Conservation (phyloP, 129 eudicot species). For the Ambrosia artemisiifolia region DNA sequence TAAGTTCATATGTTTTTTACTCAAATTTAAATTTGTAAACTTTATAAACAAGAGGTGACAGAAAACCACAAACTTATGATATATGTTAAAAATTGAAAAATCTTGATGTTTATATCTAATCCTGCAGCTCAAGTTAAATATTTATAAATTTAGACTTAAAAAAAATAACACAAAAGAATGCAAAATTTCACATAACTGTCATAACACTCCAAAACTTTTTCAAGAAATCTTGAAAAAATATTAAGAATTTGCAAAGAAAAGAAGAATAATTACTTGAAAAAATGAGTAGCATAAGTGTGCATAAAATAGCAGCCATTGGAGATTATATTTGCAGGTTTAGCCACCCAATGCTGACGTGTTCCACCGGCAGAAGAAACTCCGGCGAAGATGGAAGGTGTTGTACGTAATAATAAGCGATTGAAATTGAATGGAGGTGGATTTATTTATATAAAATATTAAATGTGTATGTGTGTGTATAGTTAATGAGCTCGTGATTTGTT, state of each 20-base stretch:
- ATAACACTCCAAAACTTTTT: not conserved
- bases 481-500: not conserved
- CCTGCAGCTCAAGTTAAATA: not conserved
- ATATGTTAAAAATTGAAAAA: not conserved
- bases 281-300: constrained; percentile 25
- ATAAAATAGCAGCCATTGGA: constrained; percentile 23
- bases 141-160: constrained; percentile 3
- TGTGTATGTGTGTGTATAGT: not conserved
- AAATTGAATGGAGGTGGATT: constrained; percentile 29
- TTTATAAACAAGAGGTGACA: not conserved
- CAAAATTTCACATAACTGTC: not conserved
- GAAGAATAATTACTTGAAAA: constrained; percentile 27
- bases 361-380: constrained; percentile 19
- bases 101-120: constrained; percentile 19
- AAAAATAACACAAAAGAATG: constrained; percentile 1
- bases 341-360: constrained; percentile 9
- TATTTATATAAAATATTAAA: constrained; percentile 24
- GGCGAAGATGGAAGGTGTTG: constrained; percentile 20
- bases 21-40: not conserved
- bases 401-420: constrained; percentile 3
- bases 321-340: constrained; percentile 10
- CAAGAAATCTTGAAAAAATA: constrained; percentile 12
- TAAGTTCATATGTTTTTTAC: no score
- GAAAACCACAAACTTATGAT: not conserved
- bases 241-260: not conserved